phyloP scores from a whole-genome alignment of 306 rosid species.

The Inga leiocalycina region DNA sequence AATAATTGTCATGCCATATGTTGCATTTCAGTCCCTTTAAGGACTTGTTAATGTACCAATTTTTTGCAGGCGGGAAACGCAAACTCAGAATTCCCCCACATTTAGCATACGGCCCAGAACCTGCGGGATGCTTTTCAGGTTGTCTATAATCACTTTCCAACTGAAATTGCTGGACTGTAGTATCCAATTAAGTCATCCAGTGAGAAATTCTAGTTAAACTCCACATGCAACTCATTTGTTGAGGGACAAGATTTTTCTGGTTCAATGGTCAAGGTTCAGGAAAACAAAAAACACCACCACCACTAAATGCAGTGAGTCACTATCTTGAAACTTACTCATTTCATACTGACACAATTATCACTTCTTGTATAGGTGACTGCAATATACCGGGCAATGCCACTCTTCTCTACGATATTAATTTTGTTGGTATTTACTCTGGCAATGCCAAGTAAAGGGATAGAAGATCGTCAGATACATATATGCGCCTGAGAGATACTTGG shows the following conservation, averaged over 20 bases:
- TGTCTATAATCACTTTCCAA: slow-evolving; percentile 19
- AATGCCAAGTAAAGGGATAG: slow-evolving; percentile 57
- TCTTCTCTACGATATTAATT: slow-evolving; percentile 80
- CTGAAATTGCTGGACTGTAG: neutral
- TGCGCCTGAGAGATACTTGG: slow-evolving; percentile 29
- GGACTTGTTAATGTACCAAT: slow-evolving; percentile 1
- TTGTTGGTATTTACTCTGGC: slow-evolving; percentile 78
- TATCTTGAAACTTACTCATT: slow-evolving; percentile 18
- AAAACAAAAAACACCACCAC: neutral
- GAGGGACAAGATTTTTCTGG: slow-evolving; percentile 16
- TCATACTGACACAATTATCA: slow-evolving; percentile 32
- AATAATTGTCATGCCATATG: slow-evolving; percentile 16
- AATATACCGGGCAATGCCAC: slow-evolving; percentile 91
- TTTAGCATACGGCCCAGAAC: slow-evolving; percentile 98
- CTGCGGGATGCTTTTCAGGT: slow-evolving; percentile 98
- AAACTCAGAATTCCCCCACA: slow-evolving; percentile 81
- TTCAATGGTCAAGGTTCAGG: slow-evolving; percentile 14
- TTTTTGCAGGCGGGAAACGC: slow-evolving; percentile 79
- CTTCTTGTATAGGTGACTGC: slow-evolving; percentile 80
- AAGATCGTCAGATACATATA: slow-evolving; percentile 29
- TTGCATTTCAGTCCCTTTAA: slow-evolving; percentile 21
- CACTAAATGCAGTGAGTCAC: slow-evolving; percentile 12
- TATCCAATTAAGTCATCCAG: slow-evolving; percentile 23
- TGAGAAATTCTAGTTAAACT: neutral
- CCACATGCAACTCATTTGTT: neutral